These are phyloP conservation scores for Xylaria sp. DNA, from an alignment of 2,329 filamentous ascomycete genomes.

Conservation along the genomic window DNA sequence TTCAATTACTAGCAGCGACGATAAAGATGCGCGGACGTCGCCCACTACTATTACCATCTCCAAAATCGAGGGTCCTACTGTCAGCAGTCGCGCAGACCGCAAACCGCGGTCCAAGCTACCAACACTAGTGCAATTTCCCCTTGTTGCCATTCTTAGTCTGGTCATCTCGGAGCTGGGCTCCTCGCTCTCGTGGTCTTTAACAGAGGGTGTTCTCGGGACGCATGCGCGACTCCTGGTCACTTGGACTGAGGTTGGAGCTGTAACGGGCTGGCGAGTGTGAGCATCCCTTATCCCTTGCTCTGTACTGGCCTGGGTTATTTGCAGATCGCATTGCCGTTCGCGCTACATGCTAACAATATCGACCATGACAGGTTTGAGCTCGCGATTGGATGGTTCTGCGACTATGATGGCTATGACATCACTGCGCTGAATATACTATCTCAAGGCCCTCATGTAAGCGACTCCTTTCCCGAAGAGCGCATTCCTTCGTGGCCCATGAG, in stretches of 20 bases:
- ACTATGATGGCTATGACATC: conserved; percentile 78
- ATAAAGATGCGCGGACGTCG: conserved; percentile 28
- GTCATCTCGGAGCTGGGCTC: conserved; percentile 72
- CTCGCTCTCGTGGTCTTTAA: conserved; percentile 68
- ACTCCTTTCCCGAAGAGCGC: conserved; percentile 5
- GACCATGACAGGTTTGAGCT: conserved; percentile 70
- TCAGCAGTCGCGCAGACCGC: conserved; percentile 20
- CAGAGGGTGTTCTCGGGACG: conserved; percentile 71
- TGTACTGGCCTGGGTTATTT: neutral
- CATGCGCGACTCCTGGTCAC: conserved; percentile 72
- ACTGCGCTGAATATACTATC: conserved; percentile 74
- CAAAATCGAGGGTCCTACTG: conserved; percentile 43
- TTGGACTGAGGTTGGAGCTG: conserved; percentile 67
- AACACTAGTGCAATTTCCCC: conserved; percentile 59
- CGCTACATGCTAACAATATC: conserved; percentile 52
- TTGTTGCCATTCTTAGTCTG: conserved; percentile 66
- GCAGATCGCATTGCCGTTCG: conserved; percentile 3
- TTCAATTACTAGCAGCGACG: conserved; percentile 9
- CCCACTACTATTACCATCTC: conserved; percentile 41
- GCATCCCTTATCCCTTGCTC: conserved; percentile 45
- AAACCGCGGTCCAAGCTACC: conserved; percentile 54
- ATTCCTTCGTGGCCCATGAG: neutral
- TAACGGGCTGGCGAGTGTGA: conserved; percentile 66
- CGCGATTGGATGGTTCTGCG: conserved; percentile 75
- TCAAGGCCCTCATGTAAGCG: conserved; percentile 75